A percentile compares a stretch with the other conserved stretches of the same genome.
phyloP scores from a whole-genome alignment of 2,329 filamentous ascomycete species.

The Botryotinia calthae region DNA sequence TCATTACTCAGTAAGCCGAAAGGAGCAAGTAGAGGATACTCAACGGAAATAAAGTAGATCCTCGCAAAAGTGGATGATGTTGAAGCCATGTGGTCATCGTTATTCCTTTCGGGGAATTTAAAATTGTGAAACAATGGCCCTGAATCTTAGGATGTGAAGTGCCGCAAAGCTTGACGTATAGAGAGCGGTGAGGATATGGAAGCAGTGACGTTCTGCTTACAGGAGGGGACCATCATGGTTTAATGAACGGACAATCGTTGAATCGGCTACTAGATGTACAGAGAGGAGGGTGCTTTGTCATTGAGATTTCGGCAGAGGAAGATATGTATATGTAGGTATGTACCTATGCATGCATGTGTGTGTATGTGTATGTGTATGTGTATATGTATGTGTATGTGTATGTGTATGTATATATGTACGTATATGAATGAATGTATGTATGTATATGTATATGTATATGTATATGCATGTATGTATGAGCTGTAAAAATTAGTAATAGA shows the following conservation, averaged over 20 bases:
- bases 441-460: not conserved
- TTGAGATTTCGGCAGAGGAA: not conserved
- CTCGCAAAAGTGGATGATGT: not conserved
- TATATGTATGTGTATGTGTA: not conserved
- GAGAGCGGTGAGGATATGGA: slow-evolving; percentile 12
- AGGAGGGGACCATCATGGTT: not conserved
- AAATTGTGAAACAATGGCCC: slow-evolving; percentile 15
- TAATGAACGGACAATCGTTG: not conserved
- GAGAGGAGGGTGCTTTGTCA: not conserved
- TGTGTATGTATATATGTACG: not conserved
- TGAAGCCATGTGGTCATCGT: slow-evolving; percentile 8
- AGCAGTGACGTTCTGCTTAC: not conserved
- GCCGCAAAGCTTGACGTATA: slow-evolving; percentile 1
- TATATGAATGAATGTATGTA: not conserved
- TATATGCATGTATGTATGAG: not conserved
- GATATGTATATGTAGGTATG: not conserved
- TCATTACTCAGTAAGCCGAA: not conserved
- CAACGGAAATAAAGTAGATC: not conserved
- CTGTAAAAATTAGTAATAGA: not conserved
- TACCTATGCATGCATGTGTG: not conserved
- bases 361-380: fast-evolving
- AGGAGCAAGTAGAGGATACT: slow-evolving; percentile 8
- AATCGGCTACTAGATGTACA: not conserved
- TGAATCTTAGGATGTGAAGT: slow-evolving; percentile 15
- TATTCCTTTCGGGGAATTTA: not conserved